Percentiles rank a stretch among this genome's conserved stretches.
phyloP scores from a whole-genome alignment of 1,284 basidiomycete genomes.

The Mrakiaceae sp. region DNA sequence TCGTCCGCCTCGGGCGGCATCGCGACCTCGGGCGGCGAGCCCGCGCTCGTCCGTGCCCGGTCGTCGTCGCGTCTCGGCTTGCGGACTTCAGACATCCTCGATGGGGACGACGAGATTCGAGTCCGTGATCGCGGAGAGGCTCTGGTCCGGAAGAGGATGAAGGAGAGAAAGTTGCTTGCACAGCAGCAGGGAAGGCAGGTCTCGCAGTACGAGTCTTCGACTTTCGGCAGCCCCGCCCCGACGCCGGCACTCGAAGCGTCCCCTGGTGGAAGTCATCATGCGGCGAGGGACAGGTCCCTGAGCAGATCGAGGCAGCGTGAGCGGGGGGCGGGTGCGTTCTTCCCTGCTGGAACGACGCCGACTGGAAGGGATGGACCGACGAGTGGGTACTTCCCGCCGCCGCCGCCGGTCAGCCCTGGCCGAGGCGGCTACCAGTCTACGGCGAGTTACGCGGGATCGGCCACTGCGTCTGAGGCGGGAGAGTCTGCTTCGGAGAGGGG shows the following conservation, averaged over 20 bases:
- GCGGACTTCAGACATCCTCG: slow-evolving; percentile 1
- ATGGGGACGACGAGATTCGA: slow-evolving; percentile 36
- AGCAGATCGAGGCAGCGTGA: not conserved
- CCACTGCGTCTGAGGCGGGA: not conserved
- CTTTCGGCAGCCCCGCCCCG: not conserved
- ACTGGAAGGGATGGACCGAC: too few relatives aligned
- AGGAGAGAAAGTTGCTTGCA: slow-evolving; percentile 25
- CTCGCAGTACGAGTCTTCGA: not conserved
- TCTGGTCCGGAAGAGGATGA: slow-evolving; percentile 42
- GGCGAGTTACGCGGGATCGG: not conserved
- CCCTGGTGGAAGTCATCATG: not conserved
- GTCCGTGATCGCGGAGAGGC: slow-evolving; percentile 43
- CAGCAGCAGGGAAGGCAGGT: not conserved
- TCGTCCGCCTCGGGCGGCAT: not conserved
- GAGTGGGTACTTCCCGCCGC: too few relatives aligned
- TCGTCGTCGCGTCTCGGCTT: not conserved
- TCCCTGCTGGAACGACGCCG: too few relatives aligned
- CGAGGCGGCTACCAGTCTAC: not conserved
- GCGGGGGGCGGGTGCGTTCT: not conserved
- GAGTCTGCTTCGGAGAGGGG: too few relatives aligned
- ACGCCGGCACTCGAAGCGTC: not conserved
- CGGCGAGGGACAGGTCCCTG: not conserved
- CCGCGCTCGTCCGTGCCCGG: not conserved
- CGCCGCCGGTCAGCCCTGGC: too few relatives aligned
- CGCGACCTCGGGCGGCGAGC: not conserved